Percentiles rank a stretch among this genome's conserved stretches.
Evolutionary conservation across 345 rosid species (phyloP).

Genomic region (Euphorbia tirucalli): DNA sequence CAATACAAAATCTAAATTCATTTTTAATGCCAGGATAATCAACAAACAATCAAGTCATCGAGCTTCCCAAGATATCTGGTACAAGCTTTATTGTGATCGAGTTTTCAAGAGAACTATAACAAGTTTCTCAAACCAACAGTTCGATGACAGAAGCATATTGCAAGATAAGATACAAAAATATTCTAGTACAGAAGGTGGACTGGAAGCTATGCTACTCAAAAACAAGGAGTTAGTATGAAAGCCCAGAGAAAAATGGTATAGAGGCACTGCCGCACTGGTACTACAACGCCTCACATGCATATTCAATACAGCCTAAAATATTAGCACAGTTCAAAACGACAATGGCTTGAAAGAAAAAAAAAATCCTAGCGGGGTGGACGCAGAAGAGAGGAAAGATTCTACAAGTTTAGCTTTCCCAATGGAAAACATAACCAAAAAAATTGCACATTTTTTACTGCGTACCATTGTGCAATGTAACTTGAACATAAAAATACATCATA

Average conservation of each 20-base stretch:
- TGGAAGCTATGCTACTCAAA: not conserved
- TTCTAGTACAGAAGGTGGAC: not conserved
- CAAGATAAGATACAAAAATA: not conserved
- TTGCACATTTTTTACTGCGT: not conserved
- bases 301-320: not conserved
- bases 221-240: not conserved
- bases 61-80: slow-evolving; percentile 2
- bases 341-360: not conserved
- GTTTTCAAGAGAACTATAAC: not conserved
- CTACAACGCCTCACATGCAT: not conserved
- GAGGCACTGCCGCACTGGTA: not conserved
- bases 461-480: not conserved
- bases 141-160: not conserved
- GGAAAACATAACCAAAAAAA: not conserved
- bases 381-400: not conserved
- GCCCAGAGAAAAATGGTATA: not conserved
- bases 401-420: not conserved
- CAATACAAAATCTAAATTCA: not conserved
- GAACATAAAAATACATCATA: slow-evolving; percentile 1
- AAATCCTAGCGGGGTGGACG: not conserved
- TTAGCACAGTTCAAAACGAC: not conserved
- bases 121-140: not conserved
- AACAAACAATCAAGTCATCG: not conserved
- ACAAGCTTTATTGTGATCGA: not conserved
- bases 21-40: not conserved